A percentile compares a stretch with the other conserved stretches of the same genome.
Evolutionary conservation across 805 yeast genomes (phyloP).

Genomic region (Teunomyces lycoperdinae): DNA sequence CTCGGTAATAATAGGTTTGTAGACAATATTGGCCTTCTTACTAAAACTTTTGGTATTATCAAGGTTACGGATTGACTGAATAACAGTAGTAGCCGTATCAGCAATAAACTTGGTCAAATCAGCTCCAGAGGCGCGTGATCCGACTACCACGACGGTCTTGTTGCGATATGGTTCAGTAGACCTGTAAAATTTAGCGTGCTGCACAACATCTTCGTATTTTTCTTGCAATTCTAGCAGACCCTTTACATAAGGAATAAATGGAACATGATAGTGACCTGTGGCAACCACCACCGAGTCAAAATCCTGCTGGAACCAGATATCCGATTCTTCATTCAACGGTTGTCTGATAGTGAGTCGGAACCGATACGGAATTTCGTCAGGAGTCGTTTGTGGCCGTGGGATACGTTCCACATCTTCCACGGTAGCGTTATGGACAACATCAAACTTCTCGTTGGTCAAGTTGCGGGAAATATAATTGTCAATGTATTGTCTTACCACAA

Average conservation of each 20-base stretch:
- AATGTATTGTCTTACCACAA: constrained; percentile 26
- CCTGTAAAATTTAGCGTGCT: constrained; percentile 47
- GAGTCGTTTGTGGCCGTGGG: neutral
- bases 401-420: constrained; percentile 37
- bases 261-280: constrained; percentile 48
- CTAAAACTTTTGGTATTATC: constrained; percentile 6
- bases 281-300: constrained; percentile 46
- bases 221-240: constrained; percentile 35
- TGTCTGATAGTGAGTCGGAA: constrained; percentile 32
- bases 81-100: constrained; percentile 19
- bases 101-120: constrained; percentile 29
- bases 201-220: constrained; percentile 26
- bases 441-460: constrained; percentile 14
- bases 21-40: constrained; percentile 13
- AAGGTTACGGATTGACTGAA: constrained; percentile 28
- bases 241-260: constrained; percentile 42
- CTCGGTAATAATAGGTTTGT: constrained; percentile 24
- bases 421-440: constrained; percentile 29
- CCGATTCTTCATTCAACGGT: constrained; percentile 18
- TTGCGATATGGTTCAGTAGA: constrained; percentile 27
- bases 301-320: constrained; percentile 35
- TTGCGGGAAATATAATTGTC: constrained; percentile 24
- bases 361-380: constrained; percentile 11
- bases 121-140: constrained; percentile 26
- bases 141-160: constrained; percentile 31